Evolutionary conservation across 345 rosid species (phyloP).

Genomic region (Acer negundo): DNA sequence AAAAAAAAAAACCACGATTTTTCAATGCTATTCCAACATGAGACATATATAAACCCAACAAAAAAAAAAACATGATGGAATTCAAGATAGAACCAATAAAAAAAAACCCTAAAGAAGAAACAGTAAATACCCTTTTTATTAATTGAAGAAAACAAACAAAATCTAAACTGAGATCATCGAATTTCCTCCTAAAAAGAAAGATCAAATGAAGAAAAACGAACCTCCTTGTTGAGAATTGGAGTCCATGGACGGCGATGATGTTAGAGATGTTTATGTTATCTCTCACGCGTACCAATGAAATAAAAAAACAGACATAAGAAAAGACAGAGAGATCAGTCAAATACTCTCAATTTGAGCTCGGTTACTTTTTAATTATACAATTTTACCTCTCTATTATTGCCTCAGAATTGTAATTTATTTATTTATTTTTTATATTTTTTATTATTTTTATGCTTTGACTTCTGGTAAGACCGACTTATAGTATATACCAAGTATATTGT

Average conservation of each 20-base stretch:
- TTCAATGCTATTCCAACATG: not conserved
- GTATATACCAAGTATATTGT: too few relatives aligned
- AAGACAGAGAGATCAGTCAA: not conserved
- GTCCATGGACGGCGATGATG: slow-evolving; percentile 41
- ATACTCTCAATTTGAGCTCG: not conserved
- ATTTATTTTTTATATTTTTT: not conserved
- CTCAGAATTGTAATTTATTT: not conserved
- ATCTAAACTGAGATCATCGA: not conserved
- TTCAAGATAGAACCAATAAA: not conserved
- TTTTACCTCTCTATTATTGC: not conserved
- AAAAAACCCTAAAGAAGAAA: not conserved
- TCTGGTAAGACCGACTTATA: too few relatives aligned
- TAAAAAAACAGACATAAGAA: not conserved
- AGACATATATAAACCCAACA: not conserved
- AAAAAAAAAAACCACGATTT: not conserved
- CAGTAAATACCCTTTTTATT: too few relatives aligned
- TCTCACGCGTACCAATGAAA: slow-evolving; percentile 30
- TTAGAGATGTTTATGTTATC: slow-evolving; percentile 26
- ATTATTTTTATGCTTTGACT: too few relatives aligned
- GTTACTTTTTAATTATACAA: not conserved
- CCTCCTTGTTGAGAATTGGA: slow-evolving; percentile 53
- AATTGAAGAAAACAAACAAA: not conserved
- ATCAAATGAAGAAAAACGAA: slow-evolving; percentile 9
- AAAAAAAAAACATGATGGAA: not conserved
- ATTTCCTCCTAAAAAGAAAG: not conserved